phyloP scores from a whole-genome alignment of 176 grass and related monocot genomes.

The Luzula sylvatica region DNA sequence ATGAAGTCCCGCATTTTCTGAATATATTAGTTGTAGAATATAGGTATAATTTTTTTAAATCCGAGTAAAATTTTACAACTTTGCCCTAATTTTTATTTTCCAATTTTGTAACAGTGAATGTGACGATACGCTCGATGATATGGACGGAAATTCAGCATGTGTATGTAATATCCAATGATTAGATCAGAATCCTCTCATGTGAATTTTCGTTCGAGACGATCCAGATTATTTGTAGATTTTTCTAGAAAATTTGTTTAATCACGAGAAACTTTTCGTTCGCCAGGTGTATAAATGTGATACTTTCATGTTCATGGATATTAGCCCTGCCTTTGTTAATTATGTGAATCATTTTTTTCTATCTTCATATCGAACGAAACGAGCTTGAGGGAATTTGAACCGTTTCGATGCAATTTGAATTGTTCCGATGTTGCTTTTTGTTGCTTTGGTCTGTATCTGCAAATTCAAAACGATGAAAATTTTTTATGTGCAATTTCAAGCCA shows the following conservation, averaged over 20 bases:
- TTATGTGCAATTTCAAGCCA: too few relatives aligned
- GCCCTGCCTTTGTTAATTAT: not conserved
- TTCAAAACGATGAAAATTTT: too few relatives aligned
- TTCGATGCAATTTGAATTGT: too few relatives aligned
- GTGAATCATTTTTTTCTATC: not conserved
- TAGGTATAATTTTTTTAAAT: too few relatives aligned
- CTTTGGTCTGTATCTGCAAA: too few relatives aligned
- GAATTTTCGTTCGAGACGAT: not conserved
- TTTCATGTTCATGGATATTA: conserved; percentile 3
- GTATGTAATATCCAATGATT: conserved; percentile 15
- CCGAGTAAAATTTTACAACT: too few relatives aligned
- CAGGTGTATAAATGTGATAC: not conserved
- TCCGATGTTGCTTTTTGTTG: too few relatives aligned
- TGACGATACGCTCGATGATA: not conserved
- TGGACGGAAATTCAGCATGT: not conserved
- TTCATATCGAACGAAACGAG: conserved; percentile 1
- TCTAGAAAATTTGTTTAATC: not conserved
- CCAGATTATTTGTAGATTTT: conserved; percentile 16
- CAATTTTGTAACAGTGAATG: conserved; percentile 13
- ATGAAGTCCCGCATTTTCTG: too few relatives aligned
- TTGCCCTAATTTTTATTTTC: not conserved
- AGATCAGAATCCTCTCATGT: conserved; percentile 1
- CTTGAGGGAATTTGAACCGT: too few relatives aligned
- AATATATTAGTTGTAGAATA: too few relatives aligned
- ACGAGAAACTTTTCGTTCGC: not conserved